Evolutionary conservation across 345 rosid species (phyloP).

Genomic region (Citrus medica): DNA sequence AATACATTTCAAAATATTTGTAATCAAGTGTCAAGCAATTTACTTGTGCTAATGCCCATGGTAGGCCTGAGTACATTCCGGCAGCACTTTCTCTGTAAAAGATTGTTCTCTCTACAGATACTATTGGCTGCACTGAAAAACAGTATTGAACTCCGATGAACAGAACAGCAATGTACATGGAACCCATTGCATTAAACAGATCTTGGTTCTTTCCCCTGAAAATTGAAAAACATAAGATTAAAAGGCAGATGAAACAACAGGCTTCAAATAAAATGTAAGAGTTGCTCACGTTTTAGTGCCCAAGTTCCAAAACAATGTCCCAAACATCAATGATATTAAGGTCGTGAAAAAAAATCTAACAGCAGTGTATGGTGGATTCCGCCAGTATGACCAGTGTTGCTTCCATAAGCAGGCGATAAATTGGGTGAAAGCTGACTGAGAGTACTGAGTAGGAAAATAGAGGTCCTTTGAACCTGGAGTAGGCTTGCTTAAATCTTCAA

Average conservation of each 20-base stretch:
- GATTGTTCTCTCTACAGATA: slow-evolving; percentile 64
- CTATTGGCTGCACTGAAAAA: slow-evolving; percentile 64
- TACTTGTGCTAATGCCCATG: slow-evolving; percentile 65
- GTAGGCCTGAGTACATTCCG: slow-evolving; percentile 79
- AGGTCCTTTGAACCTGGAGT: slow-evolving; percentile 57
- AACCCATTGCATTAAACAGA: slow-evolving; percentile 66
- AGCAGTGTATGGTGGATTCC: slow-evolving; percentile 69
- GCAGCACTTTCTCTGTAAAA: slow-evolving; percentile 81
- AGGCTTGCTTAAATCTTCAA: slow-evolving; percentile 49
- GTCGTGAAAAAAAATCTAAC: slow-evolving; percentile 61
- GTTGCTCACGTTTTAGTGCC: slow-evolving; percentile 56
- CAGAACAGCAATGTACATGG: slow-evolving; percentile 67
- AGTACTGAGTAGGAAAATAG: slow-evolving; percentile 47
- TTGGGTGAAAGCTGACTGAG: slow-evolving; percentile 53
- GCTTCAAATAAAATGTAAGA: neutral
- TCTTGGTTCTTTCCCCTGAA: slow-evolving; percentile 43
- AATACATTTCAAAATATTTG: neutral
- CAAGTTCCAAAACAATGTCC: slow-evolving; percentile 69
- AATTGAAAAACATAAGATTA: neutral
- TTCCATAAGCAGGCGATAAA: slow-evolving; percentile 72
- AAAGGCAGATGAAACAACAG: neutral
- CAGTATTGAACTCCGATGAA: slow-evolving; percentile 67
- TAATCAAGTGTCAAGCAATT: neutral
- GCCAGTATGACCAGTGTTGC: slow-evolving; percentile 73
- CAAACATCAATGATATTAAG: slow-evolving; percentile 55